Conservation (phyloP, 2,329 filamentous ascomycete species). For the Aspergillus sp. region DNA sequence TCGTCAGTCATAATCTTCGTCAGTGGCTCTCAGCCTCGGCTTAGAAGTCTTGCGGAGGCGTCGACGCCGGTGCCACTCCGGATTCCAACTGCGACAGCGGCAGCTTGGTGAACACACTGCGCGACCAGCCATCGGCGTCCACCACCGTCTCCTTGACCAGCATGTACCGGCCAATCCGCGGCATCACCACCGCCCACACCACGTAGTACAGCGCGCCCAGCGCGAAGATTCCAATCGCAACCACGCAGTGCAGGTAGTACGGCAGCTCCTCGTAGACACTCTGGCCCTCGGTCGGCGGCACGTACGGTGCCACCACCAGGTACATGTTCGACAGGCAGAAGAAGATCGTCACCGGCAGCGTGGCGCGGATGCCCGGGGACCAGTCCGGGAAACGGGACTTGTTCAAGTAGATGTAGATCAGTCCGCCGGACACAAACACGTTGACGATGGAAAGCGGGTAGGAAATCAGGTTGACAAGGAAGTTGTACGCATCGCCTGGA, state of each 20-base stretch:
- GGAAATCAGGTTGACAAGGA: constrained; percentile 45
- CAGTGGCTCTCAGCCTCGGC: neutral
- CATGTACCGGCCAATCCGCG: constrained; percentile 46
- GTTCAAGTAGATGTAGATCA: constrained; percentile 46
- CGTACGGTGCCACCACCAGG: constrained; percentile 51
- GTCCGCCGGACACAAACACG: constrained; percentile 49
- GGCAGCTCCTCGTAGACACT: constrained; percentile 53
- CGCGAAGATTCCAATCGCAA: constrained; percentile 50
- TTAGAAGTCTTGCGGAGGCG: constrained; percentile 5
- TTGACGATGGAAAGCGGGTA: constrained; percentile 49
- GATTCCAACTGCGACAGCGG: constrained; percentile 26
- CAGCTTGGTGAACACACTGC: constrained; percentile 51
- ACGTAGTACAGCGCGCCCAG: constrained; percentile 52
- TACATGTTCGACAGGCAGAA: constrained; percentile 55
- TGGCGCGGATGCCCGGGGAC: constrained; percentile 49
- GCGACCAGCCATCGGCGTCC: constrained; percentile 63
- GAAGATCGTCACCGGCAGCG: constrained; percentile 50
- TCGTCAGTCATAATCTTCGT: constrained; percentile 8
- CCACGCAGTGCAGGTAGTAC: constrained; percentile 54
- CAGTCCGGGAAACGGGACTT: constrained; percentile 42
- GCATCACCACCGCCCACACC: constrained; percentile 50
- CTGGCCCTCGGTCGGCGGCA: constrained; percentile 47
- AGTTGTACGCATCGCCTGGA: constrained; percentile 66
- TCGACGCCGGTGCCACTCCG: constrained; percentile 1
- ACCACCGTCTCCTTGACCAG: constrained; percentile 55